These are phyloP conservation scores for Arachnomyces sp. DNA, from an alignment of 2,329 filamentous ascomycete species.

Conservation along the genomic window DNA sequence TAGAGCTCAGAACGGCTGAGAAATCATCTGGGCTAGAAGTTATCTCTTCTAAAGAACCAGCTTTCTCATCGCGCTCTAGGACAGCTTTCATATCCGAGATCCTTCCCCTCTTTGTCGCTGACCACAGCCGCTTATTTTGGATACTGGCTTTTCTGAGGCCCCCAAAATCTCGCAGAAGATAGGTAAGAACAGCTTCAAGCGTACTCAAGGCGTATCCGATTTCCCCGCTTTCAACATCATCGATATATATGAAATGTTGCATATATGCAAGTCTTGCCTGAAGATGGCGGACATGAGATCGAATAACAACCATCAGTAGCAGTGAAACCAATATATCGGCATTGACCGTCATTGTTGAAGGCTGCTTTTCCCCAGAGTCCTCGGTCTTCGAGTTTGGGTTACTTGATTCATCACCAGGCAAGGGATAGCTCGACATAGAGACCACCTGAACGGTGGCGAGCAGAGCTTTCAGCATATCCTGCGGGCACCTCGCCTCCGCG, in stretches of 20 bases:
- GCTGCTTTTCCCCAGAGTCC: conserved; percentile 43
- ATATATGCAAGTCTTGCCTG: conserved; percentile 90
- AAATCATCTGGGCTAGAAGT: conserved; percentile 33
- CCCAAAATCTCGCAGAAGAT: conserved; percentile 73
- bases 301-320: conserved; percentile 83
- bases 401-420: conserved; percentile 7
- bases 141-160: conserved; percentile 76
- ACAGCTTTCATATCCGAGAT: conserved; percentile 66
- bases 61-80: conserved; percentile 60
- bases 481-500: conserved; percentile 64
- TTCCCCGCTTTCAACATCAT: conserved; percentile 93
- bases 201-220: conserved; percentile 94
- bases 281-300: conserved; percentile 77
- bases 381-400: conserved; percentile 24
- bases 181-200: conserved; percentile 85
- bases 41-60: conserved; percentile 24
- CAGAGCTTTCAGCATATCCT: conserved; percentile 79
- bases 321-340: conserved; percentile 90
- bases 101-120: conserved; percentile 70
- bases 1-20: conserved; percentile 26
- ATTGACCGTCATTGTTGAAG: conserved; percentile 57
- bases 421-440: conserved; percentile 54
- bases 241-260: conserved; percentile 94
- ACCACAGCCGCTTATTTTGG: conserved; percentile 80
- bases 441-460: conserved; percentile 75